Evolutionary conservation across 495 filamentous ascomycete genomes (phyloP), one percentile per base, ranked within the genome.

Genomic region (Penicillium nucicola): DNA sequence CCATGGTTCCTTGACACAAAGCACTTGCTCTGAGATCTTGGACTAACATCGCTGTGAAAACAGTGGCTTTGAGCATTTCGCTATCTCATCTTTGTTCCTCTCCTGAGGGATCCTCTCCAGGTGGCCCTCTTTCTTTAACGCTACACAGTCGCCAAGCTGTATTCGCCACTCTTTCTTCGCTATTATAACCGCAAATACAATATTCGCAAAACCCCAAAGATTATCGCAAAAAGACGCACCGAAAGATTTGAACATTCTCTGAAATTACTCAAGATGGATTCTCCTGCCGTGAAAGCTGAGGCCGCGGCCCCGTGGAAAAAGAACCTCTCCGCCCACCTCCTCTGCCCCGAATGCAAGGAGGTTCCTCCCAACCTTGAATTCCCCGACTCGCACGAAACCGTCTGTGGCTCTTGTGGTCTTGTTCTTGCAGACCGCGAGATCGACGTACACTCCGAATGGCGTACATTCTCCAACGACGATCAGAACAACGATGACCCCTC

Each of bases 391-490:
- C 93, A 95, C 40, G 92, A 97, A 68, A 88, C 91, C 60, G 90
- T 97, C 41, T 98, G 93, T 67, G 87, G 77, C 13, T 89, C 86
- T 17, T 98, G 93, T 58, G 93, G 93, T 18, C 70, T 96, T n/a
- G 93, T 98, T 11, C 77, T 97, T 30, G 85, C 85, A 42, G 88
- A 92, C 64, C 86, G 90, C 51, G 88, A 93, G 58, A 89, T 98
- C 45, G 93, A 97, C 60, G 90, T 90, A 52, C 86, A 95, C 42
- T 96, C 90, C 42, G 93, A 98, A 74, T 98, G 93, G 93, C 89
- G 93, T 60, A 98, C 95, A 7, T 98, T 98, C 69, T 87, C 89
- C 50, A 97, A 96, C 70, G 93, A 98, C 59, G 95, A 98, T 60
- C 89, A 95, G 67, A 90, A 87, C 64, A 90, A 87, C 64, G 93